Conservation (phyloP, 2,329 filamentous ascomycete species). For the Cladobotryum protrusum region DNA sequence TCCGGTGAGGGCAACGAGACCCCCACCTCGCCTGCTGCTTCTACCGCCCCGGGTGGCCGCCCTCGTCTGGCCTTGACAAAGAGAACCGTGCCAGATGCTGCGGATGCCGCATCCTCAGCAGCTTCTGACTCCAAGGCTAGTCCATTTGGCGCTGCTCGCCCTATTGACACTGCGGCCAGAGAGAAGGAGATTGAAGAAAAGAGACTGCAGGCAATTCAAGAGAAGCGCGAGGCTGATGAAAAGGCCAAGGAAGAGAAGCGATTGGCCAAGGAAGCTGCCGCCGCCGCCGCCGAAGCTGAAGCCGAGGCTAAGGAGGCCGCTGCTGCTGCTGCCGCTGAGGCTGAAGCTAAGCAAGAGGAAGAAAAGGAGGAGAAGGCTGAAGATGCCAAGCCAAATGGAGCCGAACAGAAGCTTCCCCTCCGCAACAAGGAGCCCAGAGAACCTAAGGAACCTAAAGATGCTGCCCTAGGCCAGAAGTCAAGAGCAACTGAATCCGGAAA, state of each 20-base stretch:
- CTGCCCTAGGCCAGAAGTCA: constrained; percentile 43
- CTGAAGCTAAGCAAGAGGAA: constrained; percentile 21
- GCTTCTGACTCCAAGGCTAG: constrained; percentile 71
- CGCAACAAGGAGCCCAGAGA: constrained; percentile 31
- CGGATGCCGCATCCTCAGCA: constrained; percentile 45
- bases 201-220: constrained; percentile 62
- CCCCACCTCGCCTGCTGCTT: constrained; percentile 66
- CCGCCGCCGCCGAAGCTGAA: constrained; percentile 39
- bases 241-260: constrained; percentile 73
- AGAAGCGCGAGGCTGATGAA: constrained; percentile 83
- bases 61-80: constrained; percentile 86
- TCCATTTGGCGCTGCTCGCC: constrained; percentile 87
- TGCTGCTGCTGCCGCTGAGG: constrained; percentile 24
- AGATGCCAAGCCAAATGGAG: constrained; percentile 24
- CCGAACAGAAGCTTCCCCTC: constrained; percentile 43
- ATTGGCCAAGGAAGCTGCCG: constrained; percentile 52
- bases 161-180: constrained; percentile 85
- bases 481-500: constrained; percentile 52
- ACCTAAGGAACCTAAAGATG: constrained; percentile 37
- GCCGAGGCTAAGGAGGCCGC: constrained; percentile 29
- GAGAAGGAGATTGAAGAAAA: constrained; percentile 91
- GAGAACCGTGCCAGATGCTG: constrained; percentile 76
- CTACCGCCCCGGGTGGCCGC: constrained; percentile 50
- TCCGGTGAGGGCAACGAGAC: constrained; percentile 63
- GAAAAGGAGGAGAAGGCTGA: constrained; percentile 27